These are phyloP conservation scores for Candida maris DNA, from an alignment of 805 yeast species.

Conservation along the genomic window DNA sequence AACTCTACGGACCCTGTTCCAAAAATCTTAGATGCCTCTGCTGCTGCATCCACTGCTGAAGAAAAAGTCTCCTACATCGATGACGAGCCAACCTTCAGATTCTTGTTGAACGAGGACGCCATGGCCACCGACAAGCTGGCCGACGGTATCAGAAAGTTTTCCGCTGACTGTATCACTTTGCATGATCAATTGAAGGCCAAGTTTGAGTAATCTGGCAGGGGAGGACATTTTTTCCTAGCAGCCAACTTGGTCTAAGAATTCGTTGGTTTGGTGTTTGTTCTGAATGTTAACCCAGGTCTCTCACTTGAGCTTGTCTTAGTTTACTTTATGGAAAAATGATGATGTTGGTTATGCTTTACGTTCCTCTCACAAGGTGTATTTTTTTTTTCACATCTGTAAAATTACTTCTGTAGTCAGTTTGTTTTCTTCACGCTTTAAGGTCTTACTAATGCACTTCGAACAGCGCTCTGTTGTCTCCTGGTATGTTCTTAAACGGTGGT, in stretches of 20 bases:
- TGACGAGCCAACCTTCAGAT: slow-evolving; percentile 89
- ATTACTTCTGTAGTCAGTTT: too few relatives aligned
- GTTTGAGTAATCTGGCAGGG: slow-evolving; percentile 14
- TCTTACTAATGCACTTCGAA: too few relatives aligned
- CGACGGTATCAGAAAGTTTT: slow-evolving; percentile 96
- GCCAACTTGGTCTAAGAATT: background rate
- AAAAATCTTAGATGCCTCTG: slow-evolving; percentile 66
- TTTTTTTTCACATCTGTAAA: too few relatives aligned
- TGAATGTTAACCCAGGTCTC: background rate
- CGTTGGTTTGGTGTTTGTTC: background rate
- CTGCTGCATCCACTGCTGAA: slow-evolving; percentile 52
- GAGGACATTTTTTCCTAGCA: too few relatives aligned
- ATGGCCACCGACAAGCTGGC: slow-evolving; percentile 98
- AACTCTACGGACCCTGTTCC: slow-evolving; percentile 80
- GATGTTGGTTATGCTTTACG: too few relatives aligned
- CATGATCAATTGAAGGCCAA: slow-evolving; percentile 47
- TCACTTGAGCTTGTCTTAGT: too few relatives aligned
- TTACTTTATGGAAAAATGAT: too few relatives aligned
- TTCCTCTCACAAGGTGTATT: too few relatives aligned
- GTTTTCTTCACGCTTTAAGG: too few relatives aligned
- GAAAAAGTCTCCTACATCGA: slow-evolving; percentile 77
- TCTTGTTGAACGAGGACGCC: slow-evolving; percentile 87
- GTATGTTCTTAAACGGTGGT: too few relatives aligned
- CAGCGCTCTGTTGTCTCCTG: too few relatives aligned
- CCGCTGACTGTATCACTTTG: slow-evolving; percentile 87